Evolutionary conservation across 768 basidiomycete species (phyloP), one percentile per base, ranked within the genome.

Genomic region (Tylopilus sp.): DNA sequence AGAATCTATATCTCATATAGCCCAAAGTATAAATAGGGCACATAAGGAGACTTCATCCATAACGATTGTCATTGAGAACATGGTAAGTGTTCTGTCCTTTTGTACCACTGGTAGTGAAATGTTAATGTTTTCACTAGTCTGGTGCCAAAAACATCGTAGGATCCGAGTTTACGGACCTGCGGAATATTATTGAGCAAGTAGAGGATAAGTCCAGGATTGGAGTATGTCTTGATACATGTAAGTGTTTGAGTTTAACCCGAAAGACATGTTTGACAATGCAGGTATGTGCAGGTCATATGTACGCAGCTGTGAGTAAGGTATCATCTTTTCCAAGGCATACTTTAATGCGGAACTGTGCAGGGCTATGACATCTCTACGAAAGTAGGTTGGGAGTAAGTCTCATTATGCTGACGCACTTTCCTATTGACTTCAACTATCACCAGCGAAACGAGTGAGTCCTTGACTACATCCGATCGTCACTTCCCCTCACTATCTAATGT

Each of bases 161-260:
- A 0, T 81, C 83, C 2, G 74, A 76, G 23, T 90, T 92, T 58
- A 66, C 75, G 5, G 82, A 94, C 52, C 63, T 94, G 7, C 78
- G 75, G 1, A 73, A 70, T 3, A 91, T 94, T 43, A 93, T 95
- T 40, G 63, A 72, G 0, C 71, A 73, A 20, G 86, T 94, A 2
- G 73, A 84, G 4, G 82, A 92, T 61, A 92, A 92, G 67, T 70
- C 71, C 0, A 69, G 91, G 41, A 81, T 94, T 2, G 87, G 89
- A 0, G 85, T 93, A 5, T 94, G 91, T 66, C 70, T 95, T 38
- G 91, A 95, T 68, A 93, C 92, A 0, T 94, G 91, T 85, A 58
- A 26, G 64, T 44, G 74, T n/a, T 31, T n/a, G 6, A 11, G 6
- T 3, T 26, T 22, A 3, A 40, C 15, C 11, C 20, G 20, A 3